Evolutionary conservation across 176 grass and related monocot species (phyloP).

Genomic region (Phyllostachys edulis): DNA sequence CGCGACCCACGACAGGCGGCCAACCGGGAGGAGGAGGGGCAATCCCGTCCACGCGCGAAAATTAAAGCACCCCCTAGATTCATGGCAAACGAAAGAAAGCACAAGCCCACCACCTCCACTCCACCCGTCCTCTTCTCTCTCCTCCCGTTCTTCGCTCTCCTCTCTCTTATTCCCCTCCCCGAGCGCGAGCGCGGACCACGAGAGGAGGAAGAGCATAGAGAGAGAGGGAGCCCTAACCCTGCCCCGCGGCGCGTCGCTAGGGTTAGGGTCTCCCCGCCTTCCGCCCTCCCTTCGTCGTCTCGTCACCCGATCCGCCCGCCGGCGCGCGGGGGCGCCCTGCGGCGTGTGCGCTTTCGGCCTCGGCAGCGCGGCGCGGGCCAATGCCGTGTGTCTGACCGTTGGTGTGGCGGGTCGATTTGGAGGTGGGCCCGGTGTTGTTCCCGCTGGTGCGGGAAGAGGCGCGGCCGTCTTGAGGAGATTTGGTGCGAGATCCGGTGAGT

Average conservation of each 20-base stretch:
- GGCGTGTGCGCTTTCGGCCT: slow-evolving; percentile 12
- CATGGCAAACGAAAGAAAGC: slow-evolving; percentile 43
- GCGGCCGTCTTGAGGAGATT: slow-evolving; percentile 25
- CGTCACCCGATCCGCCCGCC: slow-evolving; percentile 28
- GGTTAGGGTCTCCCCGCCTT: slow-evolving; percentile 59
- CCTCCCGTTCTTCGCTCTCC: not conserved
- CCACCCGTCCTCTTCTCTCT: slow-evolving; percentile 15
- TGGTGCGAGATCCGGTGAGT: slow-evolving; percentile 42
- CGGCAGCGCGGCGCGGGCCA: slow-evolving; percentile 17
- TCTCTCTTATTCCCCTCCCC: slow-evolving; percentile 35
- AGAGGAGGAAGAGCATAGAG: slow-evolving; percentile 32
- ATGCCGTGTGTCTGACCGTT: slow-evolving; percentile 51
- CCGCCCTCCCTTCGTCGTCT: slow-evolving; percentile 18
- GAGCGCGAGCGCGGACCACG: slow-evolving; percentile 37
- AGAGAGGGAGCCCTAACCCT: slow-evolving; percentile 55
- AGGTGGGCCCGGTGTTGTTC: not conserved
- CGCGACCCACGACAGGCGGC: slow-evolving; percentile 33
- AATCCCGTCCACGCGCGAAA: slow-evolving; percentile 50
- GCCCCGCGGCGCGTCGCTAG: slow-evolving; percentile 35
- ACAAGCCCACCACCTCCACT: slow-evolving; percentile 30
- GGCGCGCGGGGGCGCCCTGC: slow-evolving; percentile 25
- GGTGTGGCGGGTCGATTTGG: slow-evolving; percentile 11
- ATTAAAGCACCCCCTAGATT: slow-evolving; percentile 41
- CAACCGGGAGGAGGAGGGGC: slow-evolving; percentile 29
- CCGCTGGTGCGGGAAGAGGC: not conserved